Evolutionary conservation across 2,329 filamentous ascomycete species (phyloP), one percentile per base, ranked within the genome.

Genomic region (Aureobasidium melanogenum): DNA sequence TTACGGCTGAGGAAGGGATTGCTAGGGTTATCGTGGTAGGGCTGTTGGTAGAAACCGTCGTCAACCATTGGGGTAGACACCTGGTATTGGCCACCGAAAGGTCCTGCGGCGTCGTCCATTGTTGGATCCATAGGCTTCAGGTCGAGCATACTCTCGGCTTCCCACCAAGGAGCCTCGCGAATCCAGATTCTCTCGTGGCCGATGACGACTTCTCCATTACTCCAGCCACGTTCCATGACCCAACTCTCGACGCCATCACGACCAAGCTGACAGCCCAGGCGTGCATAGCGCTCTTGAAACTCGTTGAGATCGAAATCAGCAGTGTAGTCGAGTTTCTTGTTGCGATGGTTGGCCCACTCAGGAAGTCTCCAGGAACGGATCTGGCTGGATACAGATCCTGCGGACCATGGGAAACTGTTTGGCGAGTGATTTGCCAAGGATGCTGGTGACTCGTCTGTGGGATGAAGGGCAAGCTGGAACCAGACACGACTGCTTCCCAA

Each of bases 281-380:
- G 79, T 5, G 85, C 80, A 71, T 97, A 99, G 47, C 94, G 86
- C 67, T 87, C 85, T 22, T 86, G 83, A 68, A 99, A 97, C 72
- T 99, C 94, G 17, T 96, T 90, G 5, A 92, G 79, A 69, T 99
- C 94, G 67, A 97, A 99, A 70, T 99, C 94, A 1, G 92, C 91
- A 0, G 94, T 99, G 74, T 96, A 99, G 71, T 99, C 94, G 2
- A 97, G 84, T 68, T 88, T 86, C 72, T 90, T 91, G 72, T 92
- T 95, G 54, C 94, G 85, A 61, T 93, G 86, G 71, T 97, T 99
- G 1, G 92, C 90, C 94, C 94, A 99, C 73, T 99, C 94, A 0
- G 94, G 88, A 17, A 99, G 79, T 69, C 94, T 85, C 93, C 94
- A 99, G 2, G 91, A 84, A 19, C 94, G 89, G 19, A 99, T 83